A percentile compares a stretch with the other conserved stretches of the same genome.
phyloP scores from a whole-genome alignment of 768 basidiomycete species.

The Russula olivacea region DNA sequence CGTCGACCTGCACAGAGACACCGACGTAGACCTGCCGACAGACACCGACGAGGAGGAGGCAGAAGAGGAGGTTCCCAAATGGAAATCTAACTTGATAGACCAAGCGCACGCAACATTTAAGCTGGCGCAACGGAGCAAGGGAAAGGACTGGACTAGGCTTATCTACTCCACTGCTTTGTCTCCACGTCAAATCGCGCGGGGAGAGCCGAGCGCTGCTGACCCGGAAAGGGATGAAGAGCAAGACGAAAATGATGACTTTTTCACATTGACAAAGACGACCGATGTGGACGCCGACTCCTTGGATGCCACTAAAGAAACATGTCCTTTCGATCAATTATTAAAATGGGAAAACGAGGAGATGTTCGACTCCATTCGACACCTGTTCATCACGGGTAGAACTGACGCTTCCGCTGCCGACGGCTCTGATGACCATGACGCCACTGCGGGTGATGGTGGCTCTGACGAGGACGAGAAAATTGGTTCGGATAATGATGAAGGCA shows the following conservation, averaged over 20 bases:
- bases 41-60: conserved; percentile 43
- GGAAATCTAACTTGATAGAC: conserved; percentile 64
- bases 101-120: conserved; percentile 45
- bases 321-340: conserved; percentile 47
- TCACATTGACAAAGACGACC: conserved; percentile 39
- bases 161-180: conserved; percentile 71
- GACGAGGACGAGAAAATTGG: conserved; percentile 38
- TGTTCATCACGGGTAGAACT: conserved; percentile 85
- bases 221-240: conserved; percentile 31
- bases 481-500: conserved; percentile 30
- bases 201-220: conserved; percentile 29
- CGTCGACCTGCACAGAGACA: conserved; percentile 47
- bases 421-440: conserved; percentile 32
- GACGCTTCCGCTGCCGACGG: conserved; percentile 25
- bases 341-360: conserved; percentile 83
- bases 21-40: conserved; percentile 42
- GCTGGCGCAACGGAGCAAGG: conserved; percentile 35
- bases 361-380: conserved; percentile 75
- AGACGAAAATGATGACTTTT: conserved; percentile 74
- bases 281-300: conserved; percentile 42
- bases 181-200: conserved; percentile 58
- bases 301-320: conserved; percentile 63
- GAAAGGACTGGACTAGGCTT: conserved; percentile 76
- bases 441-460: conserved; percentile 35
- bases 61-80: conserved; percentile 52